Evolutionary conservation across 2,329 filamentous ascomycete genomes (phyloP), one percentile per base, ranked within the genome.

Genomic region (Ascochyta viciae-villosae): DNA sequence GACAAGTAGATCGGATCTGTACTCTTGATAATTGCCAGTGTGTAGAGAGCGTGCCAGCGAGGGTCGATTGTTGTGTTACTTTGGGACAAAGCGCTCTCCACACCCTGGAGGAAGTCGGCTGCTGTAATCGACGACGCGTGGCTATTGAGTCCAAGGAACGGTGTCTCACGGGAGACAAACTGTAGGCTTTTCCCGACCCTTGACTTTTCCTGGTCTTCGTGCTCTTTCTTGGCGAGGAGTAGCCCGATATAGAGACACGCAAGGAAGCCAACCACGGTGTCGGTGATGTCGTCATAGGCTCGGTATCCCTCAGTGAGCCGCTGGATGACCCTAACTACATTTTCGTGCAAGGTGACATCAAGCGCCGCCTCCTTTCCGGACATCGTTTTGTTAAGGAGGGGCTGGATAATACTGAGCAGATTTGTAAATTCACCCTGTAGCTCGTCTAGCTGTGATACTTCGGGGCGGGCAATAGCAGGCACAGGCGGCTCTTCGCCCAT

Each of bases 381-480:
- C 53, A 72, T 65, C 0, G 60, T 58, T 13, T 61, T 63, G 31
- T 61, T 63, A 1, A 71, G 45, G 1, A 77, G 39, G 23, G 71
- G 72, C 24, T 70, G 63, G 19, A 75, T 62, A 24, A 75, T 64
- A 12, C 67, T 72, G 37, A 96, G 77, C 24, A 96, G 77, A 58
- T 90, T 93, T 48, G 83, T 85, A 66, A 98, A 94, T 65, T 97
- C 92, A 8, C 89, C 89, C 64, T 97, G 92, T 4, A 98, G 78
- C 39, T 88, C 80, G 50, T 82, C 78, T 10, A 96, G 81, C 63
- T 91, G 85, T 0, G 90, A 92, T 1, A 77, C 74, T 12, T 82
- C 76, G 0, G 92, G 92, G 24, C 94, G 84, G 69, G 88, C 92
- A 19, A 96, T 87, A 13, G 86, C 80, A 8, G 88, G 84, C 8